Evolutionary conservation across 2,329 filamentous ascomycete genomes (phyloP).

Genomic region (Ophioceras dolichostomum): DNA sequence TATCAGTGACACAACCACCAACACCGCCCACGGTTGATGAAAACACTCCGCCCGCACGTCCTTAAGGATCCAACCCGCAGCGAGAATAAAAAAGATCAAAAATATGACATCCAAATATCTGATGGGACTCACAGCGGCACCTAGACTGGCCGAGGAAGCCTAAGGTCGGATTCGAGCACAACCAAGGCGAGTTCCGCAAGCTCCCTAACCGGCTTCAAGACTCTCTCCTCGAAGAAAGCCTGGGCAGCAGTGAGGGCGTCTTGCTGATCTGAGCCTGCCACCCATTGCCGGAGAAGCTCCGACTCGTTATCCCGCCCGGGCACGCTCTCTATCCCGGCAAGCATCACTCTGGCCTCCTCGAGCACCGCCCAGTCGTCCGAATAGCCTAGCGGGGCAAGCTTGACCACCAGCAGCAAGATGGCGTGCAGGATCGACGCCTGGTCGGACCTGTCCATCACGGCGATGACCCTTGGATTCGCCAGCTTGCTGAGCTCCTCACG

Average conservation of each 20-base stretch:
- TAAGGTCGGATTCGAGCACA: constrained; percentile 29
- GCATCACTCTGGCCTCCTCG: constrained; percentile 28
- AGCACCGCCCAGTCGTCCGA: constrained; percentile 33
- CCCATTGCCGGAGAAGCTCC: constrained; percentile 30
- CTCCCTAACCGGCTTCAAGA: constrained; percentile 32
- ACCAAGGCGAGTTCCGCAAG: constrained; percentile 32
- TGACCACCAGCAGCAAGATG: constrained; percentile 33
- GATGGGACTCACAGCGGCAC: too few species aligned
- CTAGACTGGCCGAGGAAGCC: too few species aligned
- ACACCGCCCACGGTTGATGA: too few species aligned
- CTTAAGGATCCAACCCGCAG: too few species aligned
- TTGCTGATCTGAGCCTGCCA: constrained; percentile 24
- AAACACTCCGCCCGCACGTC: too few species aligned
- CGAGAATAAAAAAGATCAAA: too few species aligned
- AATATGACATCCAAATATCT: too few species aligned
- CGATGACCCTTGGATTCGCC: constrained; percentile 13
- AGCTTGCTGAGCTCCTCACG: constrained; percentile 3
- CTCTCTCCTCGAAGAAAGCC: constrained; percentile 36
- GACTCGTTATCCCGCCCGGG: constrained; percentile 31
- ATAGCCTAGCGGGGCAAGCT: constrained; percentile 27
- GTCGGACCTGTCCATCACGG: constrained; percentile 29
- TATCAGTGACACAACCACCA: too few species aligned
- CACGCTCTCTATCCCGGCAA: constrained; percentile 35
- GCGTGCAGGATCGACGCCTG: constrained; percentile 41
- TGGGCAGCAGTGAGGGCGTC: constrained; percentile 20